phyloP scores from a whole-genome alignment of 1,139 yeast genomes.

The Saccharomycopsis hybrid region DNA sequence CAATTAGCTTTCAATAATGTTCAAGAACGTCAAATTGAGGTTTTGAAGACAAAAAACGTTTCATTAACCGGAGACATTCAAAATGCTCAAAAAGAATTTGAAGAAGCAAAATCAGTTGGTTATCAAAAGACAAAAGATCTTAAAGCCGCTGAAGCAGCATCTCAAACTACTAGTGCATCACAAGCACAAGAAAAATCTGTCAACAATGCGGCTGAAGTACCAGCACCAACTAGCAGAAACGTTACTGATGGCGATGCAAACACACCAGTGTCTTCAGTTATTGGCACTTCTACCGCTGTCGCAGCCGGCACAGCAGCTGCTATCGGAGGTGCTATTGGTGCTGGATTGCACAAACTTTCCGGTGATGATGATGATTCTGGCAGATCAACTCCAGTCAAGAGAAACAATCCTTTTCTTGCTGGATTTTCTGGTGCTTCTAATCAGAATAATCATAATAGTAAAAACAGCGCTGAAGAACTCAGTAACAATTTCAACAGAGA shows the following conservation, averaged over 20 bases:
- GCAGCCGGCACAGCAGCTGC: constrained; percentile 17
- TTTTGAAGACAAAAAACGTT: constrained; percentile 17
- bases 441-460: no score
- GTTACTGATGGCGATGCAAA: no score
- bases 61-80: constrained; percentile 6
- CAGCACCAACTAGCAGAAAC: background rate
- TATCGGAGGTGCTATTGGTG: constrained; percentile 6
- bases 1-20: background rate
- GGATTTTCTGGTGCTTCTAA: constrained; percentile 4
- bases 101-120: background rate
- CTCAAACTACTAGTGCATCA: background rate
- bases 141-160: background rate
- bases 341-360: background rate
- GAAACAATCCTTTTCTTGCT: constrained; percentile 14
- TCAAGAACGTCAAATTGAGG: constrained; percentile 18
- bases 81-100: constrained; percentile 9
- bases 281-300: constrained; percentile 12
- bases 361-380: constrained; percentile 4
- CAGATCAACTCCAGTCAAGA: constrained; percentile 6
- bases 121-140: constrained; percentile 14
- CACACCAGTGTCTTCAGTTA: background rate
- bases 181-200: background rate
- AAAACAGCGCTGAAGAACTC: background rate
- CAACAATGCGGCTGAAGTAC: background rate
- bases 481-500: no score